Percentiles rank a stretch among this genome's conserved stretches.
These are phyloP conservation scores for Phalaenopsis equestris DNA, from an alignment of 106 monocot species.

Conservation along the genomic window DNA sequence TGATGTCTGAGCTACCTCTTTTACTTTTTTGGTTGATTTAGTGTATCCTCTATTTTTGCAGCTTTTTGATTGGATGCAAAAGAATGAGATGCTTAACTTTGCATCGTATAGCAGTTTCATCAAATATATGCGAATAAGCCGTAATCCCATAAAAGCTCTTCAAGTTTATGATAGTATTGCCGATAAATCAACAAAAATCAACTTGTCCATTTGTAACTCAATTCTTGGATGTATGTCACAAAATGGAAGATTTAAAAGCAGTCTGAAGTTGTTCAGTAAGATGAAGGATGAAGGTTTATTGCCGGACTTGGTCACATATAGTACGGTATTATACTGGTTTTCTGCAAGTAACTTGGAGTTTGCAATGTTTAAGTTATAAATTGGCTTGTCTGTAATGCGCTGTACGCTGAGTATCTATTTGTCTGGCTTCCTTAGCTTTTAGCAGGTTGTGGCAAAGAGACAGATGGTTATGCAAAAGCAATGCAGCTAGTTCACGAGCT, in stretches of 20 bases:
- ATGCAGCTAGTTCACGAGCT: constrained; percentile 68
- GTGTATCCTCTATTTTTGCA: constrained; percentile 27
- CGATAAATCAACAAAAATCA: constrained; percentile 38
- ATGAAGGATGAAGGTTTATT: constrained; percentile 69
- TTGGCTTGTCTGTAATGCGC: not conserved
- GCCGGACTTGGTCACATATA: constrained; percentile 87
- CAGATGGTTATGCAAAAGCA: constrained; percentile 67
- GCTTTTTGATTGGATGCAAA: constrained; percentile 93
- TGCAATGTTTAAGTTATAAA: too few species aligned
- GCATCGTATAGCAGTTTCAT: constrained; percentile 84
- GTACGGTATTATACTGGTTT: constrained; percentile 52
- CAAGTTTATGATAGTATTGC: constrained; percentile 62
- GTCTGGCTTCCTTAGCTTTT: constrained; percentile 48
- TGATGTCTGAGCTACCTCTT: not conserved
- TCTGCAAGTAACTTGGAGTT: not conserved
- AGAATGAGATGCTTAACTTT: constrained; percentile 41
- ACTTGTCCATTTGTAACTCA: constrained; percentile 80
- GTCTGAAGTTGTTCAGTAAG: constrained; percentile 71
- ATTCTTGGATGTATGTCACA: constrained; percentile 71
- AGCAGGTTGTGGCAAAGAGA: constrained; percentile 56
- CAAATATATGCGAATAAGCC: constrained; percentile 80
- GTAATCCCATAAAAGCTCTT: constrained; percentile 51
- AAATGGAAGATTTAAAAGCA: constrained; percentile 60
- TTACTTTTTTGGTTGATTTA: not conserved
- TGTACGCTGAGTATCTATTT: constrained; percentile 5